A percentile compares a stretch with the other conserved stretches of the same genome.
Conservation (phyloP, 2,329 filamentous ascomycete species). For the Trichophaea hybrida region DNA sequence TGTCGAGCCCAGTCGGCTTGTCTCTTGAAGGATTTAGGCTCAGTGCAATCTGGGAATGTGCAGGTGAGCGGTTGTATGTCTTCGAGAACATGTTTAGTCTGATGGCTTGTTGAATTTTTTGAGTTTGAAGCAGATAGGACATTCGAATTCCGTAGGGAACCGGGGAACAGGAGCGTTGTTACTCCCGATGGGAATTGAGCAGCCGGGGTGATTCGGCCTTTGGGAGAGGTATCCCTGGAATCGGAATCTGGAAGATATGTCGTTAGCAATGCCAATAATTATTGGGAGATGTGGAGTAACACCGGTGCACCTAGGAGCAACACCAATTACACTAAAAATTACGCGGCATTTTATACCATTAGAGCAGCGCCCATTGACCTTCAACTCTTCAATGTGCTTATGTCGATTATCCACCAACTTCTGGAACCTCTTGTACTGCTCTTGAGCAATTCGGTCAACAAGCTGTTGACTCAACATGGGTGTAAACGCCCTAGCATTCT, state of each 20-base stretch:
- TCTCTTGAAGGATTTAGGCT: slow-evolving; percentile 83
- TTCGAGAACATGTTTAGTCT: slow-evolving; percentile 91
- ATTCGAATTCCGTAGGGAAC: slow-evolving; percentile 79
- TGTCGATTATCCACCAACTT: slow-evolving; percentile 54
- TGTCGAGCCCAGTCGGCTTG: slow-evolving; percentile 91
- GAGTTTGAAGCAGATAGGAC: slow-evolving; percentile 67
- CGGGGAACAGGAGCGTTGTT: slow-evolving; percentile 59
- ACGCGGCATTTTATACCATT: slow-evolving; percentile 26
- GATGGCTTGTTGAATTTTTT: slow-evolving; percentile 84
- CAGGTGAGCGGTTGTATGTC: slow-evolving; percentile 89
- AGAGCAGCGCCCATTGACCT: slow-evolving; percentile 30
- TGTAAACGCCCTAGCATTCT: slow-evolving; percentile 59
- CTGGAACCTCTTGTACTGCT: slow-evolving; percentile 69
- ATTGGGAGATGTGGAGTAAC: slow-evolving; percentile 42
- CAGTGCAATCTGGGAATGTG: slow-evolving; percentile 68
- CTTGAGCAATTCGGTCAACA: slow-evolving; percentile 66
- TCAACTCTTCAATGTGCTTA: slow-evolving; percentile 49
- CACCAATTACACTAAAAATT: slow-evolving; percentile 13
- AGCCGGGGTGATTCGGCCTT: slow-evolving; percentile 52
- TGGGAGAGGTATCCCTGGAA: slow-evolving; percentile 43
- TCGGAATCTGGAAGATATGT: slow-evolving; percentile 33
- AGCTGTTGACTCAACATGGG: slow-evolving; percentile 54
- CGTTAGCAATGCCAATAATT: slow-evolving; percentile 12
- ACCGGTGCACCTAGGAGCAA: slow-evolving; percentile 46
- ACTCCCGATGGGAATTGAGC: slow-evolving; percentile 69